phyloP scores from a whole-genome alignment of 306 rosid genomes.

The Astragalus membranaceus region DNA sequence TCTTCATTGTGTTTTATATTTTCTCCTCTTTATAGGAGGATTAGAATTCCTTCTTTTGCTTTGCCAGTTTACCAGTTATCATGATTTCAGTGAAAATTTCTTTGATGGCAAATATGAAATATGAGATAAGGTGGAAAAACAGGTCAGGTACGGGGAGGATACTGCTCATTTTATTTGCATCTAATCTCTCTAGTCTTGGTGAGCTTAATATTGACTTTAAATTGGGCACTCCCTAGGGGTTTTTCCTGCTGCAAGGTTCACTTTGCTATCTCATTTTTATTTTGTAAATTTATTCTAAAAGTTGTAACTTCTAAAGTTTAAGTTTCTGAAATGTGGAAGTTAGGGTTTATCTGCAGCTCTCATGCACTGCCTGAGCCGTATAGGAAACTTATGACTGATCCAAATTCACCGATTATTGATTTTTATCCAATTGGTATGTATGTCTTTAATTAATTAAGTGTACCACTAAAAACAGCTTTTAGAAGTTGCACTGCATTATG shows the following conservation, averaged over 20 bases:
- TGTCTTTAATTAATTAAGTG: slow-evolving; percentile 18
- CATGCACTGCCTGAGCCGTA: slow-evolving; percentile 93
- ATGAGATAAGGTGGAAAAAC: not conserved
- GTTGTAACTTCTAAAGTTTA: not conserved
- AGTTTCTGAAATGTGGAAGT: slow-evolving; percentile 7
- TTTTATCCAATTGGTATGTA: slow-evolving; percentile 93
- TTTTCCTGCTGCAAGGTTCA: slow-evolving; percentile 95
- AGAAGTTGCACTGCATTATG: not conserved
- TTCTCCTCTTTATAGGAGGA: not conserved
- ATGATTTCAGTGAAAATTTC: not conserved
- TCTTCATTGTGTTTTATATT: not conserved
- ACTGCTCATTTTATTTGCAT: slow-evolving; percentile 47
- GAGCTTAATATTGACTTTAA: slow-evolving; percentile 57
- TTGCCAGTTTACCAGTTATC: not conserved
- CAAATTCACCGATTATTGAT: slow-evolving; percentile 79
- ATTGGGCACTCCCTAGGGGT: slow-evolving; percentile 86
- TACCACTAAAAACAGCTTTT: not conserved
- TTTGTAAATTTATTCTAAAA: not conserved
- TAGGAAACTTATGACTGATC: slow-evolving; percentile 80
- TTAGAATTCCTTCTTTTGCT: not conserved
- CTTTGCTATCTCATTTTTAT: not conserved
- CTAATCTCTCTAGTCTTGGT: slow-evolving; percentile 80
- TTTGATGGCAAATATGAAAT: not conserved
- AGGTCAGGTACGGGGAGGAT: too few relatives aligned
- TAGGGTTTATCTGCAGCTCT: slow-evolving; percentile 46